Base-by-base conservation (phyloP, 352 stramenopile genomes). In the Phytophthora podocarpi region DNA sequence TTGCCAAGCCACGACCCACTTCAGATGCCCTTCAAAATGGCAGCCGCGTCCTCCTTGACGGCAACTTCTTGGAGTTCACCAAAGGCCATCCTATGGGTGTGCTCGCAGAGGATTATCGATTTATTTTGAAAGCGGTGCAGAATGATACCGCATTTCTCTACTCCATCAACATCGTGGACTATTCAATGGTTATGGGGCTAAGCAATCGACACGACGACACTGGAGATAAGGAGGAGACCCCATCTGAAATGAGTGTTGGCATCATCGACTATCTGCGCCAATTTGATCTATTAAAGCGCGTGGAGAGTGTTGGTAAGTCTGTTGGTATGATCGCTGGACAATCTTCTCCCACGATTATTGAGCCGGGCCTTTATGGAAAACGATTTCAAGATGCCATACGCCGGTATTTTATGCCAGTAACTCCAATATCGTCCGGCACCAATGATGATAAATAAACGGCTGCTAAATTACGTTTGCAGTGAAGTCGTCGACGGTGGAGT, bases 181-280 rank as follows among this genome's bases (percentile, higher is more conserved):
- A 99, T 59, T 99, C 96, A 13, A 98, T 99, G 78, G 79, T 99
- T n/a, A 90, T 99, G 9, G 73, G 97, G 52, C 48, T 98, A 85
- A 72, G 64, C 21, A 52, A 43, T 57, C 43, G 59, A 80, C 35
- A 60, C 10, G 56, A 90, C 67, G 56, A 71, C 1, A 63, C 55
- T 18, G 46, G 54, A 9, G 52, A 67, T 10, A 61, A 74, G 16
- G 64, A 73, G 26, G 53, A 66, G 6, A 23, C 43, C 5, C 74
- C 72, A 51, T 82, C 76, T 0, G 74, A 85, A 62, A 96, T 99
- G 64, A 96, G 98, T 12, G 93, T 99, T 18, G 97, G 97, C 5
- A 99, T 99, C 55, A 99, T 99, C 70, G 97, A 99, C 80, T 99
- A 99, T 64, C 91, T 99, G 79, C 81, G 97, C 5, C 97, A 98